phyloP scores from a whole-genome alignment of 768 basidiomycete species.

The Imleria badia region DNA sequence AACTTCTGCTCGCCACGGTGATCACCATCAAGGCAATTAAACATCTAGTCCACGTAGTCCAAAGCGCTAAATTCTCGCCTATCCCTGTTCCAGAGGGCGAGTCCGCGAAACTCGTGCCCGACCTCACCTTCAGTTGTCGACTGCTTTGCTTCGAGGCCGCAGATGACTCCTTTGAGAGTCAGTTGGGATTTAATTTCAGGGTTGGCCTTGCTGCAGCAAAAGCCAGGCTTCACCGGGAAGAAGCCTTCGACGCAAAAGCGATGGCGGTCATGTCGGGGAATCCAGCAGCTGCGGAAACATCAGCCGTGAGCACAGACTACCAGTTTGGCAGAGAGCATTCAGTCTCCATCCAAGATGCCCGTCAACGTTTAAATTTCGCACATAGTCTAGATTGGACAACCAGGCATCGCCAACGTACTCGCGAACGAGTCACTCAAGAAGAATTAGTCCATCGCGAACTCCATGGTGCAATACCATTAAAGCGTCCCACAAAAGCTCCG shows the following conservation, averaged over 20 bases:
- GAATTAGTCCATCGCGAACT: conserved; percentile 45
- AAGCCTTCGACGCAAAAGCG: conserved; percentile 78
- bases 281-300: conserved; percentile 30
- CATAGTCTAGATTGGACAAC: conserved; percentile 75
- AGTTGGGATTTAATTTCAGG: conserved; percentile 70
- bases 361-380: conserved; percentile 61
- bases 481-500: conserved; percentile 35
- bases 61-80: conserved; percentile 48
- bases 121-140: conserved; percentile 56
- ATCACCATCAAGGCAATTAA: conserved; percentile 71
- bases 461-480: conserved; percentile 36
- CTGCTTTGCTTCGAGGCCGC: conserved; percentile 71
- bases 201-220: conserved; percentile 71
- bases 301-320: conserved; percentile 51
- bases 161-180: conserved; percentile 83
- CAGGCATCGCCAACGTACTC: conserved; percentile 46
- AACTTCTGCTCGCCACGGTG: conserved; percentile 69
- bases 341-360: conserved; percentile 70
- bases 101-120: conserved; percentile 68
- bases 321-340: conserved; percentile 65
- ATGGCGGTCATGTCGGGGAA: conserved; percentile 48
- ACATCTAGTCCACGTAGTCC: conserved; percentile 61
- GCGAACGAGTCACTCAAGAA: conserved; percentile 52
- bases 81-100: conserved; percentile 69
- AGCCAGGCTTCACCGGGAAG: conserved; percentile 69